A percentile compares a stretch with the other conserved stretches of the same genome.
Evolutionary conservation across 2,329 filamentous ascomycete genomes (phyloP).

Genomic region (Fusarium anguioides): DNA sequence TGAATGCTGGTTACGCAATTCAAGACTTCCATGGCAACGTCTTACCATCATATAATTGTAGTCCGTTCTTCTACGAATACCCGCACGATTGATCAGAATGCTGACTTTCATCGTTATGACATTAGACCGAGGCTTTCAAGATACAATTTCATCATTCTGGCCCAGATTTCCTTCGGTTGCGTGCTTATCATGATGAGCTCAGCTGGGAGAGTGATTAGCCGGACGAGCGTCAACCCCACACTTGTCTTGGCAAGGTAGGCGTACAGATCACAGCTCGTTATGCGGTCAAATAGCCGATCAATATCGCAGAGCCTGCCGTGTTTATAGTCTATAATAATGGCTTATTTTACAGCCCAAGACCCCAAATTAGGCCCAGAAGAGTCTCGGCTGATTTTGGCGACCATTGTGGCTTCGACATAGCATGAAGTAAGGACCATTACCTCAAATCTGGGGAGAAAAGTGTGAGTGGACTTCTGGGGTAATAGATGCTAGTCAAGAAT

Average conservation of each 20-base stretch:
- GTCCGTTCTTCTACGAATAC: not conserved
- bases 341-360: slow-evolving; percentile 7
- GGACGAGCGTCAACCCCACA: slow-evolving; percentile 37
- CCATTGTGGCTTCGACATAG: slow-evolving; percentile 11
- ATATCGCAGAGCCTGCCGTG: slow-evolving; percentile 18
- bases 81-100: not conserved
- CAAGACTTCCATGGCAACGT: not conserved
- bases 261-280: slow-evolving; percentile 15
- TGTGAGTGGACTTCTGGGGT: slow-evolving; percentile 45
- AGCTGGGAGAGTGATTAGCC: slow-evolving; percentile 26
- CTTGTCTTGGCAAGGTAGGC: slow-evolving; percentile 31
- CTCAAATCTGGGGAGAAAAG: slow-evolving; percentile 38
- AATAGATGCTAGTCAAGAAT: slow-evolving; percentile 22
- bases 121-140: slow-evolving; percentile 10
- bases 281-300: slow-evolving; percentile 26
- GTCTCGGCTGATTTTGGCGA: slow-evolving; percentile 4
- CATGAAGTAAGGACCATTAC: slow-evolving; percentile 27
- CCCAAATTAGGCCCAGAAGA: slow-evolving; percentile 15
- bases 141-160: slow-evolving; percentile 8
- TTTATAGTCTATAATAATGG: slow-evolving; percentile 3
- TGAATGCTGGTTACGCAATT: not conserved
- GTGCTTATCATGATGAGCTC: slow-evolving; percentile 42
- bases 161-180: slow-evolving; percentile 17
- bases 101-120: not conserved
- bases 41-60: not conserved